phyloP scores from a whole-genome alignment of 2,329 filamentous ascomycete species.

The Proliferodiscus dingleyae region DNA sequence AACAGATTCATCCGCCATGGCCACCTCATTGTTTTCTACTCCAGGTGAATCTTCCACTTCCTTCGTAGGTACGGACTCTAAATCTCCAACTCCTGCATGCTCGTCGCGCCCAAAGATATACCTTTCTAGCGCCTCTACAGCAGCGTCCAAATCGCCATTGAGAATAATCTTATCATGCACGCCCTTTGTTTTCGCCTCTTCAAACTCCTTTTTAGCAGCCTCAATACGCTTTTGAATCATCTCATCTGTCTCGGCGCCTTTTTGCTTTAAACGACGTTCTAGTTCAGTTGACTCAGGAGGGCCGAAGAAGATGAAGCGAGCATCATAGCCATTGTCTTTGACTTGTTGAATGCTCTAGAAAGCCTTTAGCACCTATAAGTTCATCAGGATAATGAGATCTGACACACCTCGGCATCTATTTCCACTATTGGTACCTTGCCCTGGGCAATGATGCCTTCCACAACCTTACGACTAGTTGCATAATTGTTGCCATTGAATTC shows the following conservation, averaged over 20 bases:
- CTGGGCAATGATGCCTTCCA: conserved; percentile 46
- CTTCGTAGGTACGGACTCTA: background rate
- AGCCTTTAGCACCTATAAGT: conserved; percentile 1
- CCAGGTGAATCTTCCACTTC: background rate
- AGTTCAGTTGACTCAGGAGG: conserved; percentile 38
- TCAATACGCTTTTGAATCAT: conserved; percentile 42
- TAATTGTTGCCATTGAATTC: conserved; percentile 46
- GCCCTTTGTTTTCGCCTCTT: conserved; percentile 41
- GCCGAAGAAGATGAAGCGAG: conserved; percentile 50
- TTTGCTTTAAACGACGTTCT: conserved; percentile 38
- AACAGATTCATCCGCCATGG: conserved; percentile 9
- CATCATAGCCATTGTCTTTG: conserved; percentile 51
- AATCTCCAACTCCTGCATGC: conserved; percentile 4
- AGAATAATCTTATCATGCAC: conserved; percentile 48
- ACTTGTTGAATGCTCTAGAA: conserved; percentile 50
- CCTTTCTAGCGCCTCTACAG: conserved; percentile 44
- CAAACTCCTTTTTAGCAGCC: conserved; percentile 35
- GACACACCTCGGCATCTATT: conserved; percentile 49
- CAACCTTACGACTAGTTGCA: conserved; percentile 50
- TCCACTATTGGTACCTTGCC: conserved; percentile 57
- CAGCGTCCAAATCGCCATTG: conserved; percentile 46
- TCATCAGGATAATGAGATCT: background rate
- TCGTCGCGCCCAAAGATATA: conserved; percentile 39
- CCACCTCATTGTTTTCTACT: conserved; percentile 10
- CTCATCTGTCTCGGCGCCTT: conserved; percentile 42